Base-by-base conservation (phyloP, 108 stramenopile genomes). In the Nitzschia sp. region DNA sequence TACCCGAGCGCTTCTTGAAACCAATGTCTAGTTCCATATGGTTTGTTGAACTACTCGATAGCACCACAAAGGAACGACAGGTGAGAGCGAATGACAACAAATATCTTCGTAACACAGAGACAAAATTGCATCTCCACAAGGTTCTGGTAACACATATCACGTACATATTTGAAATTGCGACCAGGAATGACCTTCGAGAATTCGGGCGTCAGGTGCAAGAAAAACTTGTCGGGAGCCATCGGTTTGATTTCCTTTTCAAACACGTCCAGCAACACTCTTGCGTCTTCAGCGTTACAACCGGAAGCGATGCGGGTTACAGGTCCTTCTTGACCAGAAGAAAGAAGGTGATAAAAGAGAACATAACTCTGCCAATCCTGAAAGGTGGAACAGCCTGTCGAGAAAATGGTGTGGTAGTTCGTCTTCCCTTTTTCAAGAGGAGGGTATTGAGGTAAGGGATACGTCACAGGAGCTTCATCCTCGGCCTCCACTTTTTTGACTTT, bases 311-410 rank as follows among this genome's bases (percentile, higher is more conserved):
- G 89, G 38, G 94, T 94, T 17, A 96, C 82, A 25, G 81, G 61
- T 22, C 97, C 97, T 41, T 79, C 83, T 63, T 96, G 95, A 8
- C 82, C 72, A 50, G 86, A 87, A 48, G 73, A 72, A 26, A 72
- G 3, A 15, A 90, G 84, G 41, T 78, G 87, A 75, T 81, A 93
- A 70, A 96, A 98, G 24, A 98, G 79, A 20, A 90, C 66, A 53
- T 93, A 90, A 0, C 93, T 85, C 73, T 98, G 96, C 97, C 97
- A 98, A 67, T 91, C 86, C 75, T 98, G 96, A 67, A 82, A 95
- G 41, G 65, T 64, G 24, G 86, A 90, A 75, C 97, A 98, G 46
- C 83, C 88, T 8, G 93, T 94, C 21, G 86, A 86, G 73, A 96
- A 96, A 38, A 88, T 63, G 14, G 83, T 63, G 64, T 92, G 87